Base-by-base conservation (phyloP, 805 yeast species). In the Yarrowia keelungensis region DNA sequence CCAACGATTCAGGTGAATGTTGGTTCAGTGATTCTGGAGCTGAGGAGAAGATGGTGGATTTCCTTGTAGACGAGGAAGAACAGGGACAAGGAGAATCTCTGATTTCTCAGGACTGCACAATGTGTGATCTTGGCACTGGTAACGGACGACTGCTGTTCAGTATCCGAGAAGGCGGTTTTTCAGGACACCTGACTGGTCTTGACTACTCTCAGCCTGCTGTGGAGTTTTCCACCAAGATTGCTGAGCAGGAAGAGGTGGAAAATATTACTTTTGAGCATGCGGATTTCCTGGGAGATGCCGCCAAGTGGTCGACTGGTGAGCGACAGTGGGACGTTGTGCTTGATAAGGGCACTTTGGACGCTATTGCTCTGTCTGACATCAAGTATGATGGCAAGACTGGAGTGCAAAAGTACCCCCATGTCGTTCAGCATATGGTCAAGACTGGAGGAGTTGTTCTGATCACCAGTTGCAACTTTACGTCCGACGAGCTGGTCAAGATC, bases 11-110 rank as follows among this genome's bases (percentile, higher is more conserved):
- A 0, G 99, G 99, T 1, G 98, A 95, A 77, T 86, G 93, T 77
- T 95, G 99, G 99, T 95, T 95, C 78, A 87, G 90, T 72, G 99
- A 95, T 74, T 89, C 90, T n/a, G 92, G 89, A 74, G 98, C 99
- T 0, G 98, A 94, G 75, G 83, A 82, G 70, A 89, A 87, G 75
- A 89, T 95, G 87, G 83, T 90, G n/a, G 86, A 86, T 61, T 93
- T 89, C 74, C 76, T 94, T 8, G 79, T 82, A 16, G 86, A 86
- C 4, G 83, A 87, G 71, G 74, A 71, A 14, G 74, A 70, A 16
- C 71, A 71, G 14, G 76, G 77, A 16, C 74, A 75, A 15, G 59
- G 71, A 35, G 70, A 71, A 26, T 43, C 59, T 41, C 41, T 62
- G 47, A 62, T 47, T 19, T 8, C 56, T 2, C 22, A 22, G 36